Conservation (phyloP, 1,139 yeast genomes). For the Candida mesenterica region DNA sequence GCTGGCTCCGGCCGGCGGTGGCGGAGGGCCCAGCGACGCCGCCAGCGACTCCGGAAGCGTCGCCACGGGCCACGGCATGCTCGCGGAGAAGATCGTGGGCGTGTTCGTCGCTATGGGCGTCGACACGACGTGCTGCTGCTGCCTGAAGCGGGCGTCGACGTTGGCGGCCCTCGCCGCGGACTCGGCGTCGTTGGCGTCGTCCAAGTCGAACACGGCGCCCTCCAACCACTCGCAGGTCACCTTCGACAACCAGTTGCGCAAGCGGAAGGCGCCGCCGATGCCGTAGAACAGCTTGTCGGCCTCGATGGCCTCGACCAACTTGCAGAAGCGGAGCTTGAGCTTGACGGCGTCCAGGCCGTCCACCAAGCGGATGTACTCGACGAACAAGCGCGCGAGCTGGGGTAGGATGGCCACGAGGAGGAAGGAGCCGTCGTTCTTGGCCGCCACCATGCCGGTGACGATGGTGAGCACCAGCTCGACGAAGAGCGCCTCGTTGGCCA, state of each 20-base stretch:
- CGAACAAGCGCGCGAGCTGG: conserved; percentile 28
- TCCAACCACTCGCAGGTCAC: conserved; percentile 69
- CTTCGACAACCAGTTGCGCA: conserved; percentile 62
- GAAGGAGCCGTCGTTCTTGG: conserved; percentile 39
- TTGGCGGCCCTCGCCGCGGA: too few species aligned
- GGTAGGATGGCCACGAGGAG: conserved; percentile 36
- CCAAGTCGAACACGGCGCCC: conserved; percentile 27
- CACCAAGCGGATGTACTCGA: conserved; percentile 33
- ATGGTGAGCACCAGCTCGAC: conserved; percentile 42
- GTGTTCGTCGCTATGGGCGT: too few species aligned
- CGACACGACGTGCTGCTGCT: too few species aligned
- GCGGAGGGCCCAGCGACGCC: too few species aligned
- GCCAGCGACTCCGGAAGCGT: too few species aligned
- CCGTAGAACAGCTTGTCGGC: conserved; percentile 36
- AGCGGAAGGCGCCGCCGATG: conserved; percentile 53
- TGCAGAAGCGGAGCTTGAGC: conserved; percentile 59
- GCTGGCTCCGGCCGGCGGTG: conserved; percentile 1
- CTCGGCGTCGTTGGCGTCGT: too few species aligned
- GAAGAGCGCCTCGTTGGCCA: conserved; percentile 29
- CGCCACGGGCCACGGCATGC: too few species aligned
- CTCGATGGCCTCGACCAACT: conserved; percentile 52
- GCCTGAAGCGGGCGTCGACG: too few species aligned
- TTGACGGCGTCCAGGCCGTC: conserved; percentile 42
- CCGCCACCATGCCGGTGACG: conserved; percentile 35
- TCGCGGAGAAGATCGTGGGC: too few species aligned